Conservation (phyloP, 371 early-diverging fungal genomes). For the Paraphysoderma sedebokerense region DNA sequence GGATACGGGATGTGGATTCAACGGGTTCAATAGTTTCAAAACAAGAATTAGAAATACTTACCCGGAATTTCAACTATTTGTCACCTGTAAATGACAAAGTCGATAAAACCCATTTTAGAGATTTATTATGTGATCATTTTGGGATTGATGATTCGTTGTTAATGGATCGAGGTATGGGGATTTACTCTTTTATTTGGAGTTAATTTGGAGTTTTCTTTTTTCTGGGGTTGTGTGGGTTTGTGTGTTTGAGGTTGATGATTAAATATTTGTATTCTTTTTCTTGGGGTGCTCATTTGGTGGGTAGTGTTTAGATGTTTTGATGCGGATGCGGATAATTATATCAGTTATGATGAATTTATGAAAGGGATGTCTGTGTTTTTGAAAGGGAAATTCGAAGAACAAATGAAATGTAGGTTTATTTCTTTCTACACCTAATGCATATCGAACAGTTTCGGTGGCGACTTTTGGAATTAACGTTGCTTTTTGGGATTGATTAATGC, state of each 20-base stretch:
- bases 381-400: slow-evolving; percentile 24
- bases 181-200: background rate
- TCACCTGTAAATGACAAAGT: slow-evolving; percentile 17
- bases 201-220: background rate
- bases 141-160: slow-evolving; percentile 31
- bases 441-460: no score
- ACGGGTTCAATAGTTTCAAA: background rate
- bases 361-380: slow-evolving; percentile 26
- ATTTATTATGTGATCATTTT: slow-evolving; percentile 29
- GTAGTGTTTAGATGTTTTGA: slow-evolving; percentile 27
- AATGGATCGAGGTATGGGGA: slow-evolving; percentile 29
- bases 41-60: background rate
- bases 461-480: no score
- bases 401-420: slow-evolving; percentile 15
- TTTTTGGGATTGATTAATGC: no score
- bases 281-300: no score
- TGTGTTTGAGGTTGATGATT: background rate
- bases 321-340: slow-evolving; percentile 29
- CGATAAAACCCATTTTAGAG: slow-evolving; percentile 27
- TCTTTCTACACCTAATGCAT: no score
- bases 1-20: no score
- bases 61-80: slow-evolving; percentile 1
- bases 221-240: background rate
- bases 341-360: slow-evolving; percentile 24
- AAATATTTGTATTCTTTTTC: background rate